Conservation (phyloP, 352 stramenopile genomes). For the Phytophthora hybrid region DNA sequence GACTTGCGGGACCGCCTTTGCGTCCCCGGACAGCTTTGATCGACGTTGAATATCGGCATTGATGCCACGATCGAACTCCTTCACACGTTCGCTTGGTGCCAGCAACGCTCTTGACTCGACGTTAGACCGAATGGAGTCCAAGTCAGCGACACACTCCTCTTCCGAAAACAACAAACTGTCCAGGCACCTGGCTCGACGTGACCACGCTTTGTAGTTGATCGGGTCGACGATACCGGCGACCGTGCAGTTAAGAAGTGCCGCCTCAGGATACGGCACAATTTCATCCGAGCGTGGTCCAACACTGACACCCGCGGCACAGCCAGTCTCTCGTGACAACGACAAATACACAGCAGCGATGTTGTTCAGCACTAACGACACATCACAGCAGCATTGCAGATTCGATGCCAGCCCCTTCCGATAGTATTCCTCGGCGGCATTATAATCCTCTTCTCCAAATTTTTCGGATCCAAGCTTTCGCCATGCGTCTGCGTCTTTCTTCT, state of each 20-base stretch:
- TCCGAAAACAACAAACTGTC: constrained; percentile 12
- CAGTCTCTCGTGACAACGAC: constrained; percentile 8
- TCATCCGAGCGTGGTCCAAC: background rate
- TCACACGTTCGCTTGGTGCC: background rate
- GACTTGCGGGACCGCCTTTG: background rate
- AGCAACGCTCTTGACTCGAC: constrained; percentile 3
- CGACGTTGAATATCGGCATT: constrained; percentile 9
- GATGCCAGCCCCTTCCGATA: constrained; percentile 27
- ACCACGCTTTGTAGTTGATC: constrained; percentile 40
- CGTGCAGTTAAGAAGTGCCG: constrained; percentile 36
- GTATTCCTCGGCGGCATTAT: constrained; percentile 9
- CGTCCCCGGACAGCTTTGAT: background rate
- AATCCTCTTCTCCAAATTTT: constrained; percentile 16
- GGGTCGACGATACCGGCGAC: constrained; percentile 42
- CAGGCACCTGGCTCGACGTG: constrained; percentile 28
- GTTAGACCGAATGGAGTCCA: constrained; percentile 13
- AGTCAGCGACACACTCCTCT: constrained; percentile 16
- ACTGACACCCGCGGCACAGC: background rate
- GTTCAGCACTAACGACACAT: constrained; percentile 35
- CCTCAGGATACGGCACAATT: constrained; percentile 5
- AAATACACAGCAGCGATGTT: constrained; percentile 39
- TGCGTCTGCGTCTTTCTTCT: constrained; percentile 1
- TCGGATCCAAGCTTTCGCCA: constrained; percentile 30
- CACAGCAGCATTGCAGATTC: background rate
- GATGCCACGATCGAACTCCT: constrained; percentile 22